These are phyloP conservation scores for rapeseed (Brassica napus) DNA, from an alignment of 345 rosid species.

Conservation along the genomic window DNA sequence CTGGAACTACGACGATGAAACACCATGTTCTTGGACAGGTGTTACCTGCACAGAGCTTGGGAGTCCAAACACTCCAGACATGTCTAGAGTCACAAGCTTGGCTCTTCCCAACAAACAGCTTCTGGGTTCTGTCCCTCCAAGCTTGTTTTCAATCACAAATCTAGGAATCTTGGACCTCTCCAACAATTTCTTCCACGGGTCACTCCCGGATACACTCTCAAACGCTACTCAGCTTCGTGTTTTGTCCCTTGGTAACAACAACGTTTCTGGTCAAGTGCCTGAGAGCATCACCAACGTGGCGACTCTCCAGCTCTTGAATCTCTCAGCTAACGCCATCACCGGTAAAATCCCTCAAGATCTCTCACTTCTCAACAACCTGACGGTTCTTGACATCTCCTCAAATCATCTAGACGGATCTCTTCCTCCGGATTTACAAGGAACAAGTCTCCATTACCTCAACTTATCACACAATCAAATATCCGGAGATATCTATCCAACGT, in stretches of 20 bases:
- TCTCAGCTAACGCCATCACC: constrained; percentile 73
- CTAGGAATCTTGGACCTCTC: constrained; percentile 69
- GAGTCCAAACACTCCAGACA: constrained; percentile 47
- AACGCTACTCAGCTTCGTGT: constrained; percentile 57
- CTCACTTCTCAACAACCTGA: constrained; percentile 54
- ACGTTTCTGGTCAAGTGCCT: constrained; percentile 66
- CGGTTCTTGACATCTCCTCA: constrained; percentile 76
- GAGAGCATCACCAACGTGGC: constrained; percentile 46
- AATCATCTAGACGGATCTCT: constrained; percentile 73
- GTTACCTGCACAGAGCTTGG: constrained; percentile 57
- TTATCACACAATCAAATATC: constrained; percentile 73
- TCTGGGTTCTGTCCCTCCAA: constrained; percentile 59
- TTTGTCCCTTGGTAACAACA: constrained; percentile 56
- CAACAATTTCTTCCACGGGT: constrained; percentile 62
- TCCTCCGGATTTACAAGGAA: constrained; percentile 62
- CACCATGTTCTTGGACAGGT: constrained; percentile 77
- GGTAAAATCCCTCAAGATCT: constrained; percentile 59
- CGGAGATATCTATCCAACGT: constrained; percentile 57
- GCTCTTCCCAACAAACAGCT: constrained; percentile 57
- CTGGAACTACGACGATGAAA: constrained; percentile 70
- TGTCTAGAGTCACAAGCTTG: constrained; percentile 63
- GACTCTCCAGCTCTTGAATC: constrained; percentile 59
- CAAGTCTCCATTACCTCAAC: constrained; percentile 57
- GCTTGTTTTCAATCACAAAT: constrained; percentile 51
- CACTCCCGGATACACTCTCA: constrained; percentile 56